Evolutionary conservation across 2,329 filamentous ascomycete genomes (phyloP).

Genomic region (Samsoniella hepiali): DNA sequence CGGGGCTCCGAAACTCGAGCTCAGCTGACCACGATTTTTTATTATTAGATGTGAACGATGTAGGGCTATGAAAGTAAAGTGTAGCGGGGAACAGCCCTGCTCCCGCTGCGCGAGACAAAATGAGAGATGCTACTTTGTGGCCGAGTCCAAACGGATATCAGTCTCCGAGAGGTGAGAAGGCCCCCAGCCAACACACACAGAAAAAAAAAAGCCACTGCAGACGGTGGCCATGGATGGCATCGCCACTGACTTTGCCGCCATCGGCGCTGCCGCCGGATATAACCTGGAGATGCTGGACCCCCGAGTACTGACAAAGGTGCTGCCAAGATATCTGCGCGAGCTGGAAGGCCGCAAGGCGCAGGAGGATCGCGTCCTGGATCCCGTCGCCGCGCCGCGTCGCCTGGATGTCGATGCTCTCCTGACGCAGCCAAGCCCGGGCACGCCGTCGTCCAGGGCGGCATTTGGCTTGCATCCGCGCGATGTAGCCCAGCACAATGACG

Average conservation of each 20-base stretch:
- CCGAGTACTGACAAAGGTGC: not conserved
- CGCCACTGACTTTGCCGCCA: not conserved
- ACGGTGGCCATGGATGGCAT: not conserved
- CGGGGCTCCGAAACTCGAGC: not conserved
- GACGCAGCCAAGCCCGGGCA: constrained; percentile 12
- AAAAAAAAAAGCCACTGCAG: not conserved
- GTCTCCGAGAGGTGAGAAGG: constrained; percentile 23
- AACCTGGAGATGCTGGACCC: not conserved
- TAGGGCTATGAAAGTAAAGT: constrained; percentile 26
- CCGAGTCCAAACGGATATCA: constrained; percentile 24
- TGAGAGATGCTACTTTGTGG: constrained; percentile 24
- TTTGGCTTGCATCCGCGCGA: constrained; percentile 17
- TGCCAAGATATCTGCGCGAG: constrained; percentile 18
- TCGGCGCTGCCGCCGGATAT: not conserved
- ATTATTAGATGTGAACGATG: constrained; percentile 30
- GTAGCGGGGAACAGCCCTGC: constrained; percentile 24
- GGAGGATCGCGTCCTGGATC: constrained; percentile 10
- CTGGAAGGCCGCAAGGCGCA: constrained; percentile 16
- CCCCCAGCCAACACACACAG: not conserved
- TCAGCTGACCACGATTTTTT: constrained; percentile 23
- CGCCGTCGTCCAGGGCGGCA: not conserved
- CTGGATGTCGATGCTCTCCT: constrained; percentile 14
- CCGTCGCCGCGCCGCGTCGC: constrained; percentile 14
- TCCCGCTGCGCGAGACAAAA: constrained; percentile 24
- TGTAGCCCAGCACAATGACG: constrained; percentile 14